Base-by-base conservation (phyloP, 805 yeast species). In the Hanseniaspora lindneri region DNA sequence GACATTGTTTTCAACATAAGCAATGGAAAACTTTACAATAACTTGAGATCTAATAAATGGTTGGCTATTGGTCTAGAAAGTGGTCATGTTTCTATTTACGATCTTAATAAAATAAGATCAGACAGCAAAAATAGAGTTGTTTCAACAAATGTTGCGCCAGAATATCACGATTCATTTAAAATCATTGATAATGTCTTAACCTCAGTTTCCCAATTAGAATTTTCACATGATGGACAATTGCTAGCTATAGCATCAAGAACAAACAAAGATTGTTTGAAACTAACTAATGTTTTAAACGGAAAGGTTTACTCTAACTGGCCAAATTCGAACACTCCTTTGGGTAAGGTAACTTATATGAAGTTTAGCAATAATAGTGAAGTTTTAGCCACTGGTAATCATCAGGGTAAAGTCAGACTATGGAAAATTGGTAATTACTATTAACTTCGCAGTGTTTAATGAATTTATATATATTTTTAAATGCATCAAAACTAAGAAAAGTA, bases 281-380 rank as follows among this genome's bases (percentile, higher is more conserved):
- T 92, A 54, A 88, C 86, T 11, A 97, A 92, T 61, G 65, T 89
- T 50, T 95, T 96, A 20, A 74, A 83, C 23, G 85, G 89, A 54
- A 75, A 84, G 17, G 95, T 85, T 6, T 92, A 79, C 66, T 72
- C 79, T 42, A 92, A 92, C 68, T 92, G 98, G 98, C 99, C 99
- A 16, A 92, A 97, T 1, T 79, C 89, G 46, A 87, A 87, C 5
- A 89, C 98, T 0, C 97, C 98, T 10, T 72, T 92, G 55, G 99
- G 98, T n/a, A 78, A 81, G 55, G 96, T 92, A 29, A 84, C 96
- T 0, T 65, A 79, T 16, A 80, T 78, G 2, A 75, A 77, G 14
- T 89, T 89, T 64, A 78, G 94, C 37, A 86, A 92, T 24, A 76
- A 76, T 53, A 77, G 79, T 51, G 92, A 85, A 64, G 76, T 88